Percentiles rank a stretch among this genome's conserved stretches.
These are phyloP conservation scores for Diaporthe vexans DNA, from an alignment of 2,329 filamentous ascomycete species.

Conservation along the genomic window DNA sequence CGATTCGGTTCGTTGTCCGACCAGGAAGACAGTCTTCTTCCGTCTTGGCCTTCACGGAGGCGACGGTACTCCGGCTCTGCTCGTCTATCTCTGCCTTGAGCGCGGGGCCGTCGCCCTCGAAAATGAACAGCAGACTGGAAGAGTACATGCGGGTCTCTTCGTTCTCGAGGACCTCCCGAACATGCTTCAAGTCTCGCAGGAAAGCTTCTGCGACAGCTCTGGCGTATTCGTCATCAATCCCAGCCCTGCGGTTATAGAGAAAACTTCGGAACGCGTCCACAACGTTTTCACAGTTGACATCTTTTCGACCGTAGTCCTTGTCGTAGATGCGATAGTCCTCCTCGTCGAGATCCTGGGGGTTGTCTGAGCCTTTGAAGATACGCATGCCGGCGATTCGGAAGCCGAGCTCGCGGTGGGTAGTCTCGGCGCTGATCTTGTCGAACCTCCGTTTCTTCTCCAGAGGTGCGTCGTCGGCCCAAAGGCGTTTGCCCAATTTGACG, in stretches of 20 bases:
- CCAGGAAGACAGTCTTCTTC: conserved; percentile 46
- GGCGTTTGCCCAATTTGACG: conserved; percentile 86
- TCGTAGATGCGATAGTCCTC: conserved; percentile 72
- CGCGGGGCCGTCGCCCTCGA: conserved; percentile 72
- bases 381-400: conserved; percentile 78
- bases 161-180: conserved; percentile 66
- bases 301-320: conserved; percentile 71
- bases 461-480: conserved; percentile 85
- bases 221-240: conserved; percentile 72
- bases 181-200: conserved; percentile 64
- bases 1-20: conserved; percentile 62
- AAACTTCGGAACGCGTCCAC: conserved; percentile 68
- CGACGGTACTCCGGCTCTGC: conserved; percentile 64
- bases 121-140: conserved; percentile 72
- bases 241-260: conserved; percentile 70
- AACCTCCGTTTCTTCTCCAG: conserved; percentile 71
- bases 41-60: conserved; percentile 65
- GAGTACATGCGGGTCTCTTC: conserved; percentile 77
- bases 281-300: conserved; percentile 68
- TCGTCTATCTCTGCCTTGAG: conserved; percentile 67
- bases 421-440: conserved; percentile 69
- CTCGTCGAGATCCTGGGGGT: conserved; percentile 64
- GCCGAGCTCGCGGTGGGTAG: conserved; percentile 71
- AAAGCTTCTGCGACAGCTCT: conserved; percentile 68
- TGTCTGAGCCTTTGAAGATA: conserved; percentile 70